A percentile compares a stretch with the other conserved stretches of the same genome.
phyloP scores from a whole-genome alignment of 768 basidiomycete genomes.

The Mycena belliarum region DNA sequence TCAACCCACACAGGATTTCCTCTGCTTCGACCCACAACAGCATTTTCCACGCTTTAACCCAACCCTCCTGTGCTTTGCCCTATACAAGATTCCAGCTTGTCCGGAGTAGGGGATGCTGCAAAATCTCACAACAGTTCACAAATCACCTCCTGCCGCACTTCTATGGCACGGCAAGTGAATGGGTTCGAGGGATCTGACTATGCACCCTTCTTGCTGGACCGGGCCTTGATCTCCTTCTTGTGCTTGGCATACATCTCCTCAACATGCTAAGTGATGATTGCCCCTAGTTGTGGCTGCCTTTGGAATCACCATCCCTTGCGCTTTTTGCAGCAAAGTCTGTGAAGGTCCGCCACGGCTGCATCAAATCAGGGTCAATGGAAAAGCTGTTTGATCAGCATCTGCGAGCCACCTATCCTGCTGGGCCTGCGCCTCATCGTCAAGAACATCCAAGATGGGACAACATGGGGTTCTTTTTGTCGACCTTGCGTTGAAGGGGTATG shows the following conservation, averaged over 20 bases:
- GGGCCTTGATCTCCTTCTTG: constrained; percentile 6
- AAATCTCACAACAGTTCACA: constrained; percentile 47
- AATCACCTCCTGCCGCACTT: constrained; percentile 48
- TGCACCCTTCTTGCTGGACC: not conserved
- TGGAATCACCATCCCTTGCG: constrained; percentile 2
- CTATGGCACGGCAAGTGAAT: constrained; percentile 44
- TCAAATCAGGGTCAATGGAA: constrained; percentile 30
- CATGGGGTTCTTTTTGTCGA: constrained; percentile 3
- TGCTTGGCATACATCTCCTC: constrained; percentile 30
- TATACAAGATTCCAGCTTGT: constrained; percentile 26
- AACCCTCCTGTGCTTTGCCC: too few relatives aligned
- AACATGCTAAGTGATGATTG: constrained; percentile 43
- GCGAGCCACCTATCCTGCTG: constrained; percentile 21
- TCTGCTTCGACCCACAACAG: too few relatives aligned
- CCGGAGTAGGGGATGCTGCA: constrained; percentile 28
- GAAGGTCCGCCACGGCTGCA: constrained; percentile 40
- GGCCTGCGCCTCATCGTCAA: constrained; percentile 14
- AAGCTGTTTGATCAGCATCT: constrained; percentile 22
- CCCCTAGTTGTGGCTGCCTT: constrained; percentile 36
- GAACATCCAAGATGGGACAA: constrained; percentile 32
- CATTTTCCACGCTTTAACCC: too few relatives aligned
- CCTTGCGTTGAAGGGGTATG: constrained; percentile 14
- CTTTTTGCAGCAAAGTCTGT: constrained; percentile 22
- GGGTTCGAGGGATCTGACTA: not conserved
- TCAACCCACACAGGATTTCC: too few relatives aligned